These are phyloP conservation scores for Leishmania guyanensis DNA, from an alignment of 208 protist genomes.

Conservation along the genomic window DNA sequence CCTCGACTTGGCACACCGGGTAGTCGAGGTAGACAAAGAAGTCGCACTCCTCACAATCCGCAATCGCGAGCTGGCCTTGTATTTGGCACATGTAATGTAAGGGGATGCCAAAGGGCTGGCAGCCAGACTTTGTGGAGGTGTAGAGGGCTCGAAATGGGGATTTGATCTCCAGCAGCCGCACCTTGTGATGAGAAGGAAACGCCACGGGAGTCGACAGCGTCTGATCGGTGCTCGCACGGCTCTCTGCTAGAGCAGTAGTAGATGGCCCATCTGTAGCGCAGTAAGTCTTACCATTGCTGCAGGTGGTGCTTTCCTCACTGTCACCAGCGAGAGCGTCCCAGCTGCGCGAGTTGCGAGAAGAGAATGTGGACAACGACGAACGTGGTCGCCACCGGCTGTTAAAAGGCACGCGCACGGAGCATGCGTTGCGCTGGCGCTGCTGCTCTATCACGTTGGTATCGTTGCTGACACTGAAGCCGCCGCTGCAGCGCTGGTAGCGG, in stretches of 20 bases:
- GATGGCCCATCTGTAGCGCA: not conserved
- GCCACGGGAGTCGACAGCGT: not conserved
- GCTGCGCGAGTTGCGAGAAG: not conserved
- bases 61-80: slow-evolving; percentile 91
- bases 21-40: slow-evolving; percentile 90
- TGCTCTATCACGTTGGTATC: not conserved
- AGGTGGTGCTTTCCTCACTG: not conserved
- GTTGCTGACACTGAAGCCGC: not conserved
- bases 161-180: slow-evolving; percentile 88
- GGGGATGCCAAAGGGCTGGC: slow-evolving; percentile 80
- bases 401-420: slow-evolving; percentile 55
- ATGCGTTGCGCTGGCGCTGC: slow-evolving; percentile 1
- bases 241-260: not conserved
- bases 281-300: not conserved
- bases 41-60: slow-evolving; percentile 83
- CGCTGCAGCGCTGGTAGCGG: not conserved
- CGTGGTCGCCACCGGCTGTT: slow-evolving; percentile 27
- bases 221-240: not conserved
- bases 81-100: slow-evolving; percentile 90
- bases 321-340: not conserved
- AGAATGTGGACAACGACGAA: not conserved
- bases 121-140: slow-evolving; percentile 43
- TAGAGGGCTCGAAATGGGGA: slow-evolving; percentile 79
- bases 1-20: slow-evolving; percentile 60
- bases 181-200: not conserved